Evolutionary conservation across 1,139 yeast species (phyloP).

Genomic region (Trichomonascaceae sp.): DNA sequence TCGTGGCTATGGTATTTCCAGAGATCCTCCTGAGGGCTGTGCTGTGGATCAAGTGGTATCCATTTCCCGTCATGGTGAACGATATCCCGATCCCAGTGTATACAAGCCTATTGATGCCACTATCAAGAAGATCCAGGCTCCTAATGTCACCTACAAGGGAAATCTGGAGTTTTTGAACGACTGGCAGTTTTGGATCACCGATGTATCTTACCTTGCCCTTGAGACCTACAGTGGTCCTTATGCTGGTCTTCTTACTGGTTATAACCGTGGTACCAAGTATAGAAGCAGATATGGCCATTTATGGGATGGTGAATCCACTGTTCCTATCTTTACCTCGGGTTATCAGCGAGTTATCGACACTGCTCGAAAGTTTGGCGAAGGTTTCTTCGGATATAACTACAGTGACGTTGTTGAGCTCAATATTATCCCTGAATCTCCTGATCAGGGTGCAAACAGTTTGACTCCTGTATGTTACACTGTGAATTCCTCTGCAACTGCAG

Average conservation of each 20-base stretch:
- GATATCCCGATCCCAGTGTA: slow-evolving; percentile 43
- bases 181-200: slow-evolving; percentile 33
- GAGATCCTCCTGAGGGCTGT: slow-evolving; percentile 46
- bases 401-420: slow-evolving; percentile 33
- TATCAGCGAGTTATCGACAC: slow-evolving; percentile 37
- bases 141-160: slow-evolving; percentile 28
- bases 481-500: slow-evolving; percentile 10
- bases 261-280: slow-evolving; percentile 29
- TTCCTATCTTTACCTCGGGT: slow-evolving; percentile 37
- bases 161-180: slow-evolving; percentile 35
- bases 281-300: slow-evolving; percentile 35
- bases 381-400: slow-evolving; percentile 38
- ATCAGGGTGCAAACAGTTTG: slow-evolving; percentile 38
- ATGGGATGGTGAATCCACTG: slow-evolving; percentile 30
- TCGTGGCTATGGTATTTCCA: slow-evolving; percentile 40
- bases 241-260: slow-evolving; percentile 31
- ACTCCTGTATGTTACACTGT: slow-evolving; percentile 30
- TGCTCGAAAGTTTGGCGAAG: slow-evolving; percentile 38
- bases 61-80: slow-evolving; percentile 66
- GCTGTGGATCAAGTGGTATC: slow-evolving; percentile 59
- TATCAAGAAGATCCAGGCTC: slow-evolving; percentile 13
- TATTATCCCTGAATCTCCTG: slow-evolving; percentile 33
- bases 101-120: slow-evolving; percentile 17
- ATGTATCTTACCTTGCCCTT: slow-evolving; percentile 24
- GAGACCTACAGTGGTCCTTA: slow-evolving; percentile 34